Evolutionary conservation across 148 eudicot genomes (phyloP).

Genomic region (Silene conica): DNA sequence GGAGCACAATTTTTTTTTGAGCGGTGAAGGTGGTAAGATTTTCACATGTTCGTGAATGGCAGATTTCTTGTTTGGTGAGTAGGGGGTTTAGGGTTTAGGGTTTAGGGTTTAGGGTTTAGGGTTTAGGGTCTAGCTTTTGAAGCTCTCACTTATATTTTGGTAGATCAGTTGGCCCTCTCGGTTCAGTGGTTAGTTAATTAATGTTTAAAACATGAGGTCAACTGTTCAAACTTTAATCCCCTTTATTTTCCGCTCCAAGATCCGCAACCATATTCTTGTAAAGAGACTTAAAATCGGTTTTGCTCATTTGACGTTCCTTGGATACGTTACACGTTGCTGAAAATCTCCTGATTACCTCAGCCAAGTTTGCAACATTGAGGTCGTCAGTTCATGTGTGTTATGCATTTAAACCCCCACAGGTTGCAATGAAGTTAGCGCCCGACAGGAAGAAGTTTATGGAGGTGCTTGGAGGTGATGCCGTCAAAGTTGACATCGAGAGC

Average conservation of each 20-base stretch:
- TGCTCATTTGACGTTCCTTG: not conserved
- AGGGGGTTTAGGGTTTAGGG: too few species aligned
- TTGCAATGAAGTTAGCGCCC: slow-evolving; percentile 83
- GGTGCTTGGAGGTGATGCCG: slow-evolving; percentile 52
- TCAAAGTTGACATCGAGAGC: slow-evolving; percentile 51
- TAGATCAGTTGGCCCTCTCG: not conserved
- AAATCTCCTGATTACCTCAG: not conserved
- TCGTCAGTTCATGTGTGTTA: not conserved
- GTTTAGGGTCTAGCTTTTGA: too few species aligned
- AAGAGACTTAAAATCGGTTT: not conserved
- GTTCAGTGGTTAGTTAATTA: not conserved
- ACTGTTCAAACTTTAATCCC: not conserved
- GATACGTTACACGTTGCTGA: not conserved
- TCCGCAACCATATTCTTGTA: too few species aligned
- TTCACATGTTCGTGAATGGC: not conserved
- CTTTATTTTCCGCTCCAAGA: too few species aligned
- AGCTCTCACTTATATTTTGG: too few species aligned
- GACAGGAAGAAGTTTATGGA: slow-evolving; percentile 86
- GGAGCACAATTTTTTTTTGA: not conserved
- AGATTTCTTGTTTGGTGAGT: too few species aligned
- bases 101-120: too few species aligned
- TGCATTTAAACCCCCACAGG: slow-evolving; percentile 35
- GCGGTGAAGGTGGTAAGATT: not conserved
- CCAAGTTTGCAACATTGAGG: not conserved
- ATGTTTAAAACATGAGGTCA: not conserved